Conservation (phyloP, 345 rosid species). For the Brassica cretica region DNA sequence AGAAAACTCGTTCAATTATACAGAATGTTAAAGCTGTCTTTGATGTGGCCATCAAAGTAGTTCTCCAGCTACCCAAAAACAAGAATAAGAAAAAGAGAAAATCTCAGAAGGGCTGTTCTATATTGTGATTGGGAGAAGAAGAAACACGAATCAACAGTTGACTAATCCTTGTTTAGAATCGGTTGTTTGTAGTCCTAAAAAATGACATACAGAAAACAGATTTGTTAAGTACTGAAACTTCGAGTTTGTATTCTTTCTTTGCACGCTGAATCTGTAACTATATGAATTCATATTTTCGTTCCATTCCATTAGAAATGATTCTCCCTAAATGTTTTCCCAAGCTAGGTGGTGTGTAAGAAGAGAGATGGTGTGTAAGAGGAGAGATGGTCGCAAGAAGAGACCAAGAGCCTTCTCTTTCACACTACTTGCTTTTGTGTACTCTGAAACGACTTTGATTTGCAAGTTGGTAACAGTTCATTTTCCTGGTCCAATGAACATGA, state of each 20-base stretch:
- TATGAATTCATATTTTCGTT: constrained; percentile 25
- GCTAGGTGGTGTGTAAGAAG: neutral
- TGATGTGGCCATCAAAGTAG: constrained; percentile 84
- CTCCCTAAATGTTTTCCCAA: neutral
- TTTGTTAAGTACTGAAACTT: constrained; percentile 24
- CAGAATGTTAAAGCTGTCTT: constrained; percentile 89
- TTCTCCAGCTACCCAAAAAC: constrained; percentile 80
- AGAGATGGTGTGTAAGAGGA: neutral
- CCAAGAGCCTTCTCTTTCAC: neutral
- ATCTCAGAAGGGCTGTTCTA: constrained; percentile 66
- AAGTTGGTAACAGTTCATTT: constrained; percentile 1
- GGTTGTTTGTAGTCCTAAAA: constrained; percentile 35
- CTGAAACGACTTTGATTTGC: neutral
- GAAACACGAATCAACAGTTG: no score
- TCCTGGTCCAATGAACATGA: constrained; percentile 19
- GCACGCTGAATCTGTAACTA: constrained; percentile 41
- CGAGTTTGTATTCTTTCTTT: constrained; percentile 28
- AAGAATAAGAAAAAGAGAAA: constrained; percentile 56
- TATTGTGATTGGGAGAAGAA: constrained; percentile 47
- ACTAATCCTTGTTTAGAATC: constrained; percentile 23
- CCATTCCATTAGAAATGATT: neutral
- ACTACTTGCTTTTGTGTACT: no score
- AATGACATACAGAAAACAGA: constrained; percentile 44
- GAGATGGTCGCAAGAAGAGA: neutral
- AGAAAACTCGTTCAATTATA: constrained; percentile 11